Base-by-base conservation (phyloP, 129 eudicot genomes). In the Scalesia atractyloides region DNA sequence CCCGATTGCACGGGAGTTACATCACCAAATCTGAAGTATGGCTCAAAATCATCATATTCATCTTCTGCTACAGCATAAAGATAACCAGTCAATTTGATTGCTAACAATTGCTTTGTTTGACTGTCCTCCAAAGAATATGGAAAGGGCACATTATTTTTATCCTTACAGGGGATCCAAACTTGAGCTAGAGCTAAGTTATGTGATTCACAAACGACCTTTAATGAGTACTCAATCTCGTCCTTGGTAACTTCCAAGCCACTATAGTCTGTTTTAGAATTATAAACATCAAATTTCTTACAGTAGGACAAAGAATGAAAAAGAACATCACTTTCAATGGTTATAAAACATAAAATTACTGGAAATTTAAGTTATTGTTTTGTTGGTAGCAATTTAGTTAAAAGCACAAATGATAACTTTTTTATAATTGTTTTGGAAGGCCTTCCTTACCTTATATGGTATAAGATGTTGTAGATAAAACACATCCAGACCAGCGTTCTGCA, bases 381-480 rank as follows among this genome's bases (percentile, higher is more conserved):
- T 33, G 47, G 46, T 62, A 36, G 3, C 47, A 8, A 26, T 15
- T 34, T 7, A 0, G 24, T 46, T 43, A 5, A 66, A 66, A 44
- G 57, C 10, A 22, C 2, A 67, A 7, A 11, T 59, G 33, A 54
- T 8, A 1, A 18, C 1, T 11, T 19, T 57, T 20, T 13, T 4
- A 22, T 22, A 59, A 59, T 17, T 60, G n/a, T n/a, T 46, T 30
- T 46, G 19, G 63, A 47, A 48, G 16, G 4, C 1, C n/a, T n/a
- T n/a, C n/a, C n/a, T 15, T 52, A 74, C 79, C 64, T 64, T 51
- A 56, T 64, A 64, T 1, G 71, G 65, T 7, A 74, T 36, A 15
- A 6, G 41, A 13, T 51, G 16, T 64, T 64, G 79, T 24, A 52
- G 15, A 53, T 26, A 2, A 37, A 6, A 24, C 7, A 30, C 13